Conservation (phyloP, 306 rosid genomes). For the Cicer pinnatifidum region DNA sequence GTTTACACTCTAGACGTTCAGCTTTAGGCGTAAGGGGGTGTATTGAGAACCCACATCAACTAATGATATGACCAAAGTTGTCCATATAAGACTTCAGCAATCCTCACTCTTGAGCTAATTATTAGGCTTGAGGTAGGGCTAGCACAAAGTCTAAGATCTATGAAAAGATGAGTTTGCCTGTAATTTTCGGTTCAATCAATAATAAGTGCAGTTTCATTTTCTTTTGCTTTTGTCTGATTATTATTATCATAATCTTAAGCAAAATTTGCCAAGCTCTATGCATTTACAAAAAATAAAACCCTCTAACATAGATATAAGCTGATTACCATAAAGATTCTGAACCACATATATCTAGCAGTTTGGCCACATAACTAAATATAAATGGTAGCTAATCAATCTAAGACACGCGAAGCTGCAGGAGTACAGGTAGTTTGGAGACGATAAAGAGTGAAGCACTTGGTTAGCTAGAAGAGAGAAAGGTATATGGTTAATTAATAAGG, state of each 20-base stretch:
- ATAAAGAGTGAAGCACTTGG: constrained; percentile 1
- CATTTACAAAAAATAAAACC: background rate
- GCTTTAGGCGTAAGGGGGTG: background rate
- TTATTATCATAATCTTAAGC: background rate
- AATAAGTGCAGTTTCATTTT: background rate
- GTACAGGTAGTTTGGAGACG: background rate
- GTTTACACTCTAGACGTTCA: background rate
- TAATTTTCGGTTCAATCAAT: constrained; percentile 1
- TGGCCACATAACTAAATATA: background rate
- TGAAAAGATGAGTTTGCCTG: background rate
- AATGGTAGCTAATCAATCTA: background rate
- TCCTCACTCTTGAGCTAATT: background rate
- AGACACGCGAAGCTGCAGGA: background rate
- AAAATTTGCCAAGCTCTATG: constrained; percentile 5
- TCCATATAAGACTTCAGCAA: background rate
- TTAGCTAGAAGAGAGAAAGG: background rate
- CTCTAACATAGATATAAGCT: background rate
- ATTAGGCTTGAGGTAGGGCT: background rate
- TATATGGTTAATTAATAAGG: no score
- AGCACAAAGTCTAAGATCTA: background rate
- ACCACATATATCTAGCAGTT: no score
- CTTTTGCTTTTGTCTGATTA: background rate
- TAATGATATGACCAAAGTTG: background rate
- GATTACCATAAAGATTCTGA: background rate
- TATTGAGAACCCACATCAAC: background rate